Percentiles rank a stretch among this genome's conserved stretches.
phyloP scores from a whole-genome alignment of 495 filamentous ascomycete genomes.

The Aspergillus carlsbadensis region DNA sequence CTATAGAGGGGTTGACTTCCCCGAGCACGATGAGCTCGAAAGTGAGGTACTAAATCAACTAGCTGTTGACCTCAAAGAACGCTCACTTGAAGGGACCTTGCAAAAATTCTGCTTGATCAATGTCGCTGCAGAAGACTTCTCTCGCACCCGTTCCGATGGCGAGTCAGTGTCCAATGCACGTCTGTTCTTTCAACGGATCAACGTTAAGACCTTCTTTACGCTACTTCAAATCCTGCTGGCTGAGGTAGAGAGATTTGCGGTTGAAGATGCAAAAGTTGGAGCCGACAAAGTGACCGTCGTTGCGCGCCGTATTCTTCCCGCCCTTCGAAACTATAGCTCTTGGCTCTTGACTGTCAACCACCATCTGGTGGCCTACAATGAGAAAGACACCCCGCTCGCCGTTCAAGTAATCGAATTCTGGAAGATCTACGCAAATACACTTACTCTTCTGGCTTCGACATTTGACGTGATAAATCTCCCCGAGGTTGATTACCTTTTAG shows the following conservation, averaged over 20 bases:
- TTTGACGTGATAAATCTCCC: conserved; percentile 59
- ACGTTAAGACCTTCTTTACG: conserved; percentile 75
- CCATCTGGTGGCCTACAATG: conserved; percentile 51
- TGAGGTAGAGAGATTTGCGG: conserved; percentile 59
- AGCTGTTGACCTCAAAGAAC: conserved; percentile 68
- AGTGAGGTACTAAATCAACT: conserved; percentile 79
- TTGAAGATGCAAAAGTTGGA: conserved; percentile 46
- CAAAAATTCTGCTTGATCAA: conserved; percentile 84
- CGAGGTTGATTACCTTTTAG: conserved; percentile 64
- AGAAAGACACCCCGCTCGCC: conserved; percentile 55
- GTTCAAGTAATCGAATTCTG: conserved; percentile 66
- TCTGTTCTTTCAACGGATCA: conserved; percentile 75
- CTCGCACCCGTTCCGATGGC: conserved; percentile 61
- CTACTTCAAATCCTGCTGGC: conserved; percentile 71
- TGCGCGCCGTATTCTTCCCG: conserved; percentile 64
- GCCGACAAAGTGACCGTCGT: conserved; percentile 60
- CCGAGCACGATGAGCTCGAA: conserved; percentile 79
- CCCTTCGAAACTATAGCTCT: conserved; percentile 69
- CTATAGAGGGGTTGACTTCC: conserved; percentile 69
- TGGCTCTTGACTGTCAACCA: conserved; percentile 61
- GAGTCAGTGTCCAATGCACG: conserved; percentile 52
- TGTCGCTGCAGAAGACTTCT: conserved; percentile 76
- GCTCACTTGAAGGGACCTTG: conserved; percentile 61
- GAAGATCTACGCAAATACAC: conserved; percentile 66
- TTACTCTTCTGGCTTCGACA: conserved; percentile 61